Conservation (phyloP, 2,329 filamentous ascomycete genomes). For the Fusarium scirpi region DNA sequence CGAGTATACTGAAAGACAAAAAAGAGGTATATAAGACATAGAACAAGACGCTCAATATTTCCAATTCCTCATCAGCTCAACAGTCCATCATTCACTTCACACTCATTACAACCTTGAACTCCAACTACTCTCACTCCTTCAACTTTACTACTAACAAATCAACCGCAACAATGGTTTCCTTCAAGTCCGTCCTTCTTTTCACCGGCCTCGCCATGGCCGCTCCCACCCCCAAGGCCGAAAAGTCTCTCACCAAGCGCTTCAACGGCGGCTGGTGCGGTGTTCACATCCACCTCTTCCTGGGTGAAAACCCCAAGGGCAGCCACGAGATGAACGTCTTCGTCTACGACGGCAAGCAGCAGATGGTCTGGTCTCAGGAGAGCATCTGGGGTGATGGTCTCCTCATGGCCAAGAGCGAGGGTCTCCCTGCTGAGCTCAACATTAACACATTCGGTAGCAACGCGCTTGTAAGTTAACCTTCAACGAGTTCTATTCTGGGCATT, state of each 20-base stretch:
- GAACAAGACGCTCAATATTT: neutral
- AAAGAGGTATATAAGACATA: neutral
- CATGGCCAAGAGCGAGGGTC: neutral
- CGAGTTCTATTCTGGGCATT: neutral
- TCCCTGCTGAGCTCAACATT: neutral
- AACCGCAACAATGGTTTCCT: neutral
- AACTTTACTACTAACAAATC: neutral
- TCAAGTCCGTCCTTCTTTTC: neutral
- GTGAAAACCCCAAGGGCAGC: neutral
- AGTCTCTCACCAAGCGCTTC: constrained; percentile 1
- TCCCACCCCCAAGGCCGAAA: neutral
- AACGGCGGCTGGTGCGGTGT: constrained; percentile 11
- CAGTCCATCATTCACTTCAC: neutral
- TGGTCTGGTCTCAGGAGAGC: constrained; percentile 2
- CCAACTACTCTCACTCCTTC: neutral
- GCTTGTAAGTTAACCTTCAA: neutral
- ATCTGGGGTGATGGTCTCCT: neutral
- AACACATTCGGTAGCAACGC: neutral
- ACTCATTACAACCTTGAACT: neutral
- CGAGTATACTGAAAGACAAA: no score
- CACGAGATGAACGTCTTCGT: constrained; percentile 8
- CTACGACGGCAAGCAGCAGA: constrained; percentile 4
- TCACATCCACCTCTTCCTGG: neutral
- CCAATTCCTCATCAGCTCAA: neutral
- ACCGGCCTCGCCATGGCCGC: neutral